Percentiles rank a stretch among this genome's conserved stretches.
Conservation (phyloP, 2,329 filamentous ascomycete species). For the Aspergillus sp. region DNA sequence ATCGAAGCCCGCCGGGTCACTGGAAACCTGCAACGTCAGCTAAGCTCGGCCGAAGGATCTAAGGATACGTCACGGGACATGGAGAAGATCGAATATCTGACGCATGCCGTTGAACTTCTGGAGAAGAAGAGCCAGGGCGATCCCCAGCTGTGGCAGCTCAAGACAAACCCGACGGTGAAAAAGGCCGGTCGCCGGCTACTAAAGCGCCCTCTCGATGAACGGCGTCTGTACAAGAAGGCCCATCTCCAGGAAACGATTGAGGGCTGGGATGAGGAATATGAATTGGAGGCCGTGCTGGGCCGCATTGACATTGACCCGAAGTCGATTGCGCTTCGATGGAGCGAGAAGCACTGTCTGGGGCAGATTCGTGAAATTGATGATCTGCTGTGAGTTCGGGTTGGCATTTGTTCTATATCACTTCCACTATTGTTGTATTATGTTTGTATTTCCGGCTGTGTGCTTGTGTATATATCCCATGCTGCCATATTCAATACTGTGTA, state of each 20-base stretch:
- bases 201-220: slow-evolving; percentile 17
- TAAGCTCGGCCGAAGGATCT: background rate
- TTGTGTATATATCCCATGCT: background rate
- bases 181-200: slow-evolving; percentile 14
- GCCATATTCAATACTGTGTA: no score
- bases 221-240: slow-evolving; percentile 13
- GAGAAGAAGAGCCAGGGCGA: slow-evolving; percentile 27
- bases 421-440: background rate
- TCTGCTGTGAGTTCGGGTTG: background rate
- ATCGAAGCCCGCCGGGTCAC: slow-evolving; percentile 36
- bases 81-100: slow-evolving; percentile 24
- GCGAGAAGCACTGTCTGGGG: slow-evolving; percentile 11
- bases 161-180: slow-evolving; percentile 15
- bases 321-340: slow-evolving; percentile 21
- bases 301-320: slow-evolving; percentile 18
- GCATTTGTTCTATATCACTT: no score
- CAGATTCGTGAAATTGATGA: background rate
- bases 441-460: background rate
- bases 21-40: slow-evolving; percentile 17
- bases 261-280: slow-evolving; percentile 33
- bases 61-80: slow-evolving; percentile 5
- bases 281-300: slow-evolving; percentile 27
- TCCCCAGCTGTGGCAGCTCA: slow-evolving; percentile 17
- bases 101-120: slow-evolving; percentile 22
- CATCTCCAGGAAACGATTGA: slow-evolving; percentile 19